Base-by-base conservation (phyloP, 2,329 filamentous ascomycete species). In the Mollisia scopiformis region DNA sequence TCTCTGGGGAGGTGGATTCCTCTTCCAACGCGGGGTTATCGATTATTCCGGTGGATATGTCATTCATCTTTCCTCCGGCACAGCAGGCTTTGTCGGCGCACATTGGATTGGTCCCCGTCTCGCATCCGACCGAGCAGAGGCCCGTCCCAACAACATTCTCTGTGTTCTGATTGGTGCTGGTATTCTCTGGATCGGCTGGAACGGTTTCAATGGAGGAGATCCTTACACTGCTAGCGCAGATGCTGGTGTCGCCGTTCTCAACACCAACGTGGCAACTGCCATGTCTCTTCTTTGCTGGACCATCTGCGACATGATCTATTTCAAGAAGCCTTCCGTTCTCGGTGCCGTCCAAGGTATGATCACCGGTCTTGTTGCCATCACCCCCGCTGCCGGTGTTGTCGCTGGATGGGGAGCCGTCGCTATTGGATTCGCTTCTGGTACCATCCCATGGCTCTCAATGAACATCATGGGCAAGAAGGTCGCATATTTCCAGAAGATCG, bases 401-500 rank as follows among this genome's bases (percentile, higher is more conserved):
- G 77, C 79, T 2, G 80, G 80, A 35, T 83, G 80, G 80, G 79
- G 78, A 37, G 80, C 80, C 14, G 78, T 82, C 66, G 72, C 79
- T 57, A 76, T 82, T 37, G 80, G 80, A 4, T 62, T 77, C 25
- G 77, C 74, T 58, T 77, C 75, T 6, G 80, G 79, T 13, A 73
- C 69, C 13, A 74, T 82, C 19, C 80, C 80, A 1, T 82, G 79
- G 80, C 58, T 80, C 13, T 76, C 75, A 25, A 81, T 82, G 79
- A 82, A 82, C 69, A 71, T 81, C 23, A 65, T 78, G 6, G 78
- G 77, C 56, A 79, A 77, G 66, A 76, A 75, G 58, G 68, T 71
- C 57, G 83, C 83, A 65, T 86, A 88, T 72, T 88, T 88, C 82
- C 82, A 83, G 68, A 76, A 78, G 64, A 77, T 80, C 62, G 82